These are phyloP conservation scores for Houttuynia cordata DNA, from an alignment of 164 flowering plant species.

Conservation along the genomic window DNA sequence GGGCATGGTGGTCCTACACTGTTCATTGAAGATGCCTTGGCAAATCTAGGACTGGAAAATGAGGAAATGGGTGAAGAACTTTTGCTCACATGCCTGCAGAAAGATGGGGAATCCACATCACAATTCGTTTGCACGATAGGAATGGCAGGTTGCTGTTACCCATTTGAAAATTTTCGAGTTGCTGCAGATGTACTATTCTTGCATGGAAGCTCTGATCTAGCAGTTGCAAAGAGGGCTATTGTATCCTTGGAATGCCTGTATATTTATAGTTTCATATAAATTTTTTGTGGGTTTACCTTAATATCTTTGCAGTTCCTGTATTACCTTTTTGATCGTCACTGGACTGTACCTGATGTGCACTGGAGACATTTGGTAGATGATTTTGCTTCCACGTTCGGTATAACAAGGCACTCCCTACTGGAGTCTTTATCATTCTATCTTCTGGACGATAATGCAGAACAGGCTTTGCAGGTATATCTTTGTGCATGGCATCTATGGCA, in stretches of 20 bases:
- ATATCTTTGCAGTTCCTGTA: slow-evolving; percentile 55
- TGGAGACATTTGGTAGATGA: slow-evolving; percentile 76
- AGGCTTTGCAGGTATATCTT: slow-evolving; percentile 60
- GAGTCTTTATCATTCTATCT: slow-evolving; percentile 84
- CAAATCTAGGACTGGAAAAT: slow-evolving; percentile 57
- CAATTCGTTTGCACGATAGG: slow-evolving; percentile 41
- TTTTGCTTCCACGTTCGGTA: slow-evolving; percentile 71
- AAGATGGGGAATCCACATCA: slow-evolving; percentile 27
- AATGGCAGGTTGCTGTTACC: slow-evolving; percentile 51
- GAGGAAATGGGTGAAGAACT: slow-evolving; percentile 27
- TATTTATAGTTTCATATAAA: background rate
- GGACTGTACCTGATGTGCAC: slow-evolving; percentile 52
- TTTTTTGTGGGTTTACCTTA: slow-evolving; percentile 24
- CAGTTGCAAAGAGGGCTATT: slow-evolving; percentile 85
- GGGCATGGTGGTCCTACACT: slow-evolving; percentile 42
- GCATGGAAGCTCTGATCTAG: slow-evolving; percentile 75
- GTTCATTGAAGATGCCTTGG: slow-evolving; percentile 92
- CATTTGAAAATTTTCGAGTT: slow-evolving; percentile 75
- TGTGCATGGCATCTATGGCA: background rate
- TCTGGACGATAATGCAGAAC: slow-evolving; percentile 72
- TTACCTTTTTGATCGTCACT: slow-evolving; percentile 84
- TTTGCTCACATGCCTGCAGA: slow-evolving; percentile 38
- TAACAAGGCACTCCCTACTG: slow-evolving; percentile 60
- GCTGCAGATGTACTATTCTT: slow-evolving; percentile 76
- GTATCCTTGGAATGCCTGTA: slow-evolving; percentile 59